These are phyloP conservation scores for Drechslerella stenobrocha DNA, from an alignment of 2,329 filamentous ascomycete species.

Conservation along the genomic window DNA sequence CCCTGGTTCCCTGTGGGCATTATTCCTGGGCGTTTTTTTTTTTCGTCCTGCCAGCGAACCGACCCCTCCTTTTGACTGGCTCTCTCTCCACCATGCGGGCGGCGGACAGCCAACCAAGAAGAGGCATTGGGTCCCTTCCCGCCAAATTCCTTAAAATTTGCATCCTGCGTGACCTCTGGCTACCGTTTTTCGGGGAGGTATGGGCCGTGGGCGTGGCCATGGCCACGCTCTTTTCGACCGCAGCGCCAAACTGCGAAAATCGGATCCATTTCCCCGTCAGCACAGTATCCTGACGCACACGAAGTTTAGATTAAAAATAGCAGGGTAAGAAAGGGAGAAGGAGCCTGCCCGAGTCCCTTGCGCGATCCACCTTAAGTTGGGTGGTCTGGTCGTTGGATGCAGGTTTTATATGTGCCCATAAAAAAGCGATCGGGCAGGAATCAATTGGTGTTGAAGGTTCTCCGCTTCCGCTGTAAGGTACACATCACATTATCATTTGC, in stretches of 20 bases:
- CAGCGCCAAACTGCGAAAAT: constrained; percentile 17
- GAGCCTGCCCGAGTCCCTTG: constrained; percentile 1
- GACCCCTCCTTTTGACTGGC: constrained; percentile 41
- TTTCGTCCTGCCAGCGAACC: constrained; percentile 47
- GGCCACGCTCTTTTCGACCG: too few relatives aligned
- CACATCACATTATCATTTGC: constrained; percentile 20
- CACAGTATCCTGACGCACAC: constrained; percentile 8
- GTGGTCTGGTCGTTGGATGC: background rate
- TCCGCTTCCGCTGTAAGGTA: constrained; percentile 45
- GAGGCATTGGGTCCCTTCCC: constrained; percentile 10
- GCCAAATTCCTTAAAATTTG: constrained; percentile 46
- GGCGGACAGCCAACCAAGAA: constrained; percentile 31
- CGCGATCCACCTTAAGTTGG: constrained; percentile 10
- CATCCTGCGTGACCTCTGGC: constrained; percentile 43
- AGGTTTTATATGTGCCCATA: background rate
- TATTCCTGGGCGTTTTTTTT: too few relatives aligned
- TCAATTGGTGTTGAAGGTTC: constrained; percentile 16
- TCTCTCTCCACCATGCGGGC: constrained; percentile 25
- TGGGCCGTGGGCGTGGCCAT: too few relatives aligned
- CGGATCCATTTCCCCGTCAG: constrained; percentile 6
- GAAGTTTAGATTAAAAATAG: constrained; percentile 43
- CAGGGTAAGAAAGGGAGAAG: constrained; percentile 3
- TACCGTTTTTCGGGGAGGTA: constrained; percentile 41
- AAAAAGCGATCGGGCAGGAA: background rate
- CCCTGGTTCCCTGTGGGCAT: too few relatives aligned